phyloP scores from a whole-genome alignment of 73 alveolate genomes.

The Tetrahymena thermophila region DNA sequence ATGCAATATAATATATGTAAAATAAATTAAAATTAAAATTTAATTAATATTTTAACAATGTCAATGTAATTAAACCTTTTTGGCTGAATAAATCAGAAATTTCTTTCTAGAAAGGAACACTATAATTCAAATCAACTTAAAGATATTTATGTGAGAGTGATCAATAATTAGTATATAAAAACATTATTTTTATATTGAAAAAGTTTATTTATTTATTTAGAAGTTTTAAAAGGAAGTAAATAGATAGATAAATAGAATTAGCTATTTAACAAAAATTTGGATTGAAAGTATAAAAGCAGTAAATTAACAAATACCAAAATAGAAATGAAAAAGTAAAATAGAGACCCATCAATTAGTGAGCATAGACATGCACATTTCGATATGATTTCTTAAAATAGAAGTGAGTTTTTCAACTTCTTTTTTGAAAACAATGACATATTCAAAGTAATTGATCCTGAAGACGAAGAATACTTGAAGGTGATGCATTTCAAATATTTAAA shows the following conservation, averaged over 20 bases:
- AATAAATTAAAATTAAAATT: no score
- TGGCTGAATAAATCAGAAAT: neutral
- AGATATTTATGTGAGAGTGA: neutral
- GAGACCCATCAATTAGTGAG: neutral
- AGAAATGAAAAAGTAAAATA: neutral
- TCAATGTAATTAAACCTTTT: neutral
- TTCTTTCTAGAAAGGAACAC: neutral
- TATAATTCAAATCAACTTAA: neutral
- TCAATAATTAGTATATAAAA: neutral
- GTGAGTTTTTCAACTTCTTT: neutral
- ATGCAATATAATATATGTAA: no score
- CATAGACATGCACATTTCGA: neutral
- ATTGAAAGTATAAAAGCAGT: neutral
- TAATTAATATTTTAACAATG: neutral
- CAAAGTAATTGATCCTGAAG: neutral
- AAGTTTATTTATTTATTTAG: neutral
- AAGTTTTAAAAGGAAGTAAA: neutral
- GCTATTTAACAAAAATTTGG: neutral
- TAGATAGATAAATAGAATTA: neutral
- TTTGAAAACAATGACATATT: neutral
- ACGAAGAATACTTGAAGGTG: neutral
- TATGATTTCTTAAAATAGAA: neutral
- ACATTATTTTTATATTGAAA: no score
- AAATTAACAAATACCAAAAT: neutral
- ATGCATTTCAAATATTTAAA: neutral